A percentile compares a stretch with the other conserved stretches of the same genome.
Evolutionary conservation across 768 basidiomycete species (phyloP).

Genomic region (Kondoa subrosea): DNA sequence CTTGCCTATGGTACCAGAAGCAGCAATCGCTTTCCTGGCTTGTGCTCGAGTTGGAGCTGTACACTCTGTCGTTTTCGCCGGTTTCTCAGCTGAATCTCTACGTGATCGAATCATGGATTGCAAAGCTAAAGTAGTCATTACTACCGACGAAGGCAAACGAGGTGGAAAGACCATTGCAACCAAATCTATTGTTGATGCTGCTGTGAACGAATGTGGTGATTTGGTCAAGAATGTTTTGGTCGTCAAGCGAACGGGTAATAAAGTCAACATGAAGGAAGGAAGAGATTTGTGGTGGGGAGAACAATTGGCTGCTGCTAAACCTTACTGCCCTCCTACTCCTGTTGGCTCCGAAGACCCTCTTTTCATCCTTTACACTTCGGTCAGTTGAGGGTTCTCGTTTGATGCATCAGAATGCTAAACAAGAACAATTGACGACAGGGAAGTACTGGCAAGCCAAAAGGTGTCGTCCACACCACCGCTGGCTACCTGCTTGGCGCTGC

Average conservation of each 20-base stretch:
- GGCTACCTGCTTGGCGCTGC: slow-evolving; percentile 78
- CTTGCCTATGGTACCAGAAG: slow-evolving; percentile 73
- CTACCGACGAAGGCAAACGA: slow-evolving; percentile 80
- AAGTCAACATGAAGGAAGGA: slow-evolving; percentile 62
- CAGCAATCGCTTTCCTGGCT: slow-evolving; percentile 89
- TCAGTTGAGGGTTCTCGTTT: slow-evolving; percentile 11
- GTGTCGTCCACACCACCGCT: slow-evolving; percentile 51
- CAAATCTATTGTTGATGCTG: slow-evolving; percentile 82
- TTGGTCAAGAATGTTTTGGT: slow-evolving; percentile 80
- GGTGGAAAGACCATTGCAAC: slow-evolving; percentile 92
- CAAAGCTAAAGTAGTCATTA: slow-evolving; percentile 75
- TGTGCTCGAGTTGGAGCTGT: slow-evolving; percentile 93
- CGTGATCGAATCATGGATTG: slow-evolving; percentile 85
- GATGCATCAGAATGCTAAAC: background rate
- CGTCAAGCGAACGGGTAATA: slow-evolving; percentile 65
- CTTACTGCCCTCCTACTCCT: slow-evolving; percentile 70
- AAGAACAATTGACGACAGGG: slow-evolving; percentile 32
- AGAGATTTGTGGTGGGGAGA: slow-evolving; percentile 96
- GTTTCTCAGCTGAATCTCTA: slow-evolving; percentile 85
- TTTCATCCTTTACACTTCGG: slow-evolving; percentile 76
- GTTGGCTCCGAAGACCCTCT: slow-evolving; percentile 90
- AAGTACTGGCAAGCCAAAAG: slow-evolving; percentile 90
- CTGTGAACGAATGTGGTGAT: slow-evolving; percentile 59
- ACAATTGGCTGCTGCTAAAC: slow-evolving; percentile 62
- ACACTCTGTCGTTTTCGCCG: slow-evolving; percentile 94